A percentile compares a stretch with the other conserved stretches of the same genome.
phyloP scores from a whole-genome alignment of 2,329 filamentous ascomycete species.

The Aureobasidium sp. region DNA sequence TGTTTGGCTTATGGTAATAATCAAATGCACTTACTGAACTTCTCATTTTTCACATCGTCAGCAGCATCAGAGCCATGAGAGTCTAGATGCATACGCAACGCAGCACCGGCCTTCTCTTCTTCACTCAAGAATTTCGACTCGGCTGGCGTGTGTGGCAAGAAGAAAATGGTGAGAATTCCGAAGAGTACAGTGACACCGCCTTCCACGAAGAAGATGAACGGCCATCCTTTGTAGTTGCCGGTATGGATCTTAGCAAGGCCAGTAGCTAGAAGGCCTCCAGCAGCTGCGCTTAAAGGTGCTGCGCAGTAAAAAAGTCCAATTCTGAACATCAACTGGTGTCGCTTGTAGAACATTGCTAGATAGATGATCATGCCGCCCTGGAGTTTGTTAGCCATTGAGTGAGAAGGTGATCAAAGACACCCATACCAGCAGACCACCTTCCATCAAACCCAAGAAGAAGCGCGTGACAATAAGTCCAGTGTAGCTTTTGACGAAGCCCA shows the following conservation, averaged over 20 bases:
- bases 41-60: slow-evolving; percentile 19
- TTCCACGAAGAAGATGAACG: slow-evolving; percentile 40
- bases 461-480: slow-evolving; percentile 34
- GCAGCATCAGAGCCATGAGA: slow-evolving; percentile 18
- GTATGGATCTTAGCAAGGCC: slow-evolving; percentile 35
- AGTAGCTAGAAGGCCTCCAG: slow-evolving; percentile 33
- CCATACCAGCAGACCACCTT: slow-evolving; percentile 32
- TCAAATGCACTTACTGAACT: slow-evolving; percentile 12
- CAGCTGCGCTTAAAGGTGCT: slow-evolving; percentile 28
- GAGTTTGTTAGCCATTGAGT: background rate
- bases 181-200: slow-evolving; percentile 52
- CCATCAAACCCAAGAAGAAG: slow-evolving; percentile 35
- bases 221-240: slow-evolving; percentile 34
- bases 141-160: slow-evolving; percentile 46
- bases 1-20: background rate
- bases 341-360: slow-evolving; percentile 36
- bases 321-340: slow-evolving; percentile 35
- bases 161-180: slow-evolving; percentile 48
- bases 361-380: slow-evolving; percentile 30
- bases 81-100: slow-evolving; percentile 25
- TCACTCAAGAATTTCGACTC: slow-evolving; percentile 34
- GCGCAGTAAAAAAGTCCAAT: slow-evolving; percentile 33
- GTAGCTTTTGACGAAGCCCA: slow-evolving; percentile 37
- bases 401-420: no score
- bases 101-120: slow-evolving; percentile 22